Evolutionary conservation across 768 basidiomycete genomes (phyloP), one percentile per base, ranked within the genome.

Genomic region (Boletus rufocinnamomeus): DNA sequence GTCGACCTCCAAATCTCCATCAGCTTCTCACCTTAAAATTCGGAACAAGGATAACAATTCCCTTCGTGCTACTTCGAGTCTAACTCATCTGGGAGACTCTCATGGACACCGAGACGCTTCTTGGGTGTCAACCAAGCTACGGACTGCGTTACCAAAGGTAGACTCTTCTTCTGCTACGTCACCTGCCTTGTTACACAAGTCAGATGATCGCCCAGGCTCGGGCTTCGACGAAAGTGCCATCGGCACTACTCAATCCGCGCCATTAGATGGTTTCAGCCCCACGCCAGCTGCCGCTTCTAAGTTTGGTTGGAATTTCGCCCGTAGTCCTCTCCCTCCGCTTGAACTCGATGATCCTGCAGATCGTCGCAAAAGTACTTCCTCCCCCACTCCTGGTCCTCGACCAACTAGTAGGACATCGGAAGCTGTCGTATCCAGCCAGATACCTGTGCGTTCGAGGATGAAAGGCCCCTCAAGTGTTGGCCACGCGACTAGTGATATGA

Each of bases 401-500:
- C 62, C 74, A 52, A 60, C 67, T 1, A 70, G 67, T 56, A 65
- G 67, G 27, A 47, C 58, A 28, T 67, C 74, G 6, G 68, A 66
- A 21, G 52, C 61, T 17, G 53, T 57, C 46, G 54, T 57, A 19
- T 59, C 71, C 9, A 82, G 81, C 53, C 73, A 76, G 32, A 81
- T 84, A 53, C 82, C 82, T 16, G 73, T 81, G 6, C 74, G 74
- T 25, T 74, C 80, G 19, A 73, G 76, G 21, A 63, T 69, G 51
- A 79, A 78, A 63, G 60, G 55, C 6, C 65, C 59, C 48, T 66
- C 60, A n/a, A 58, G 48, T 45, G 43, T 59, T 48, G 56, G 59
- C 16, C 58, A 68, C 21, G 63, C 43, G 8, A 35, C 61, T 4
- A 71, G 62, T 17, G 60, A 64, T 57, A 60, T 59, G 55, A 70